These are phyloP conservation scores for Alternaria sp. DNA, from an alignment of 2,329 filamentous ascomycete species.

Conservation along the genomic window DNA sequence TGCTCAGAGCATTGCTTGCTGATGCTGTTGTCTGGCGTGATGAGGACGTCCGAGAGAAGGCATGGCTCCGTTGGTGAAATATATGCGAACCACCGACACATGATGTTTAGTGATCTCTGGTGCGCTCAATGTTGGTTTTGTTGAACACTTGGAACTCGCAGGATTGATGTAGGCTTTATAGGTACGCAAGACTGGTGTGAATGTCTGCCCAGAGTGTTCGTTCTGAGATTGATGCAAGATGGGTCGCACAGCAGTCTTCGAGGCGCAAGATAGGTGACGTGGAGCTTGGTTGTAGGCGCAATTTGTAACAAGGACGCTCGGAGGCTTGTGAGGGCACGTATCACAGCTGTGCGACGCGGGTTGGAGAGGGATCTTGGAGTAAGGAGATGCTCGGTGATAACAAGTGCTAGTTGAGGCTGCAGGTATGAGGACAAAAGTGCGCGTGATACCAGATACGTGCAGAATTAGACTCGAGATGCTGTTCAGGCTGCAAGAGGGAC, in stretches of 20 bases:
- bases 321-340: constrained; percentile 1
- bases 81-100: constrained; percentile 64
- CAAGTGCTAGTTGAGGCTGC: neutral
- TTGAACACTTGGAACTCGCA: too few species aligned
- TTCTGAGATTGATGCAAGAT: neutral
- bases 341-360: neutral
- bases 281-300: constrained; percentile 2
- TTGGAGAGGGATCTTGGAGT: neutral
- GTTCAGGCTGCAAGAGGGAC: neutral
- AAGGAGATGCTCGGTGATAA: neutral
- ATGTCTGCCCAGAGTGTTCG: neutral
- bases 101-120: constrained; percentile 21
- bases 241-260: neutral
- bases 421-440: neutral
- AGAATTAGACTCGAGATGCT: neutral
- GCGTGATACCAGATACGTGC: neutral
- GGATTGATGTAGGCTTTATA: neutral
- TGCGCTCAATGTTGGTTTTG: neutral
- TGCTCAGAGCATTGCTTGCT: constrained; percentile 54
- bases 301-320: neutral
- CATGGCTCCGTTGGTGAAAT: constrained; percentile 60
- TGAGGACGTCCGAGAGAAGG: constrained; percentile 62
- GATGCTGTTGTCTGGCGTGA: constrained; percentile 50
- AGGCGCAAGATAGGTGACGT: constrained; percentile 4
- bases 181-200: too few species aligned